These are phyloP conservation scores for Orbilia ellipsospora DNA, from an alignment of 2,329 filamentous ascomycete genomes.

Conservation along the genomic window DNA sequence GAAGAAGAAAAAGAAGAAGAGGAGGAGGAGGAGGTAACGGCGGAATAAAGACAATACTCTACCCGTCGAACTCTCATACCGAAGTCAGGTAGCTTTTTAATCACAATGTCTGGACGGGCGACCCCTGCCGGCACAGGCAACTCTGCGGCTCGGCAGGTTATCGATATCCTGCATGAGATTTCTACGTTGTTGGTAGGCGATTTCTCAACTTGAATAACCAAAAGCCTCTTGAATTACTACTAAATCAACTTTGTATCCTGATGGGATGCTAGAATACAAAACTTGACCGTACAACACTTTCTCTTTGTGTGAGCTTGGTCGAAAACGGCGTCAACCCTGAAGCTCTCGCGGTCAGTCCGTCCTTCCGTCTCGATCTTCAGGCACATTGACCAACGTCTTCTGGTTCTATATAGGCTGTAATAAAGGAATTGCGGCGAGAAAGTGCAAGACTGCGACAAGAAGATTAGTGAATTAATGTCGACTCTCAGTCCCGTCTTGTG, in stretches of 20 bases:
- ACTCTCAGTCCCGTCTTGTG: too few relatives aligned
- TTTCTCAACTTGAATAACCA: neutral
- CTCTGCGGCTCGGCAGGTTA: slow-evolving; percentile 79
- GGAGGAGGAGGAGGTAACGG: too few relatives aligned
- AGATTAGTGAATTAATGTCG: neutral
- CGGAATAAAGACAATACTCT: too few relatives aligned
- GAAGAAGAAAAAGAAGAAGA: too few relatives aligned
- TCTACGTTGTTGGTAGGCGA: slow-evolving; percentile 83
- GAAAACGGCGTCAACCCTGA: slow-evolving; percentile 98
- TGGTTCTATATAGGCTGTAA: slow-evolving; percentile 66
- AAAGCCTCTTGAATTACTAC: neutral
- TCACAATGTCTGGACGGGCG: slow-evolving; percentile 40
- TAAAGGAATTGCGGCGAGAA: slow-evolving; percentile 71
- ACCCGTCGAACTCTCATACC: too few relatives aligned
- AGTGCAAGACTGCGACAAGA: slow-evolving; percentile 62
- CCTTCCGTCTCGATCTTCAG: neutral
- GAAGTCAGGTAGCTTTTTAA: too few relatives aligned
- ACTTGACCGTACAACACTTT: slow-evolving; percentile 88
- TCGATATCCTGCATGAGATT: slow-evolving; percentile 85
- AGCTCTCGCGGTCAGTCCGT: slow-evolving; percentile 82
- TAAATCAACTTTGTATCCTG: neutral
- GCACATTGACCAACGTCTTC: too few relatives aligned
- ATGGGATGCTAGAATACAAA: slow-evolving; percentile 79
- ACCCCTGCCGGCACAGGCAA: slow-evolving; percentile 38
- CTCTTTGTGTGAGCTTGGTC: slow-evolving; percentile 94